These are phyloP conservation scores for Phytophthora tubulina DNA, from an alignment of 352 stramenopile genomes.

Conservation along the genomic window DNA sequence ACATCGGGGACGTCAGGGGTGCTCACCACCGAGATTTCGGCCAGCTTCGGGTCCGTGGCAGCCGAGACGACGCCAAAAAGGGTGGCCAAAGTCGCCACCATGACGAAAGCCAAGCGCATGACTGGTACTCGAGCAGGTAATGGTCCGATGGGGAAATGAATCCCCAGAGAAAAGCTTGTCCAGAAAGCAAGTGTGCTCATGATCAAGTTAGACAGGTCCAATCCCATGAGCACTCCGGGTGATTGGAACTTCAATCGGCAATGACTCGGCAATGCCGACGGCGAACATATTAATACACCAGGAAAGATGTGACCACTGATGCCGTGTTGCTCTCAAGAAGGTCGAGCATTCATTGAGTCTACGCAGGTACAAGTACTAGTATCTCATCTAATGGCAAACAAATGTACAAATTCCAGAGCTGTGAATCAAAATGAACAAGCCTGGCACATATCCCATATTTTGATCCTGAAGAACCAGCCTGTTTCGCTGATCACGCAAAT, in stretches of 20 bases:
- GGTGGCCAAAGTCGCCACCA: constrained; percentile 12
- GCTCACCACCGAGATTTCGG: background rate
- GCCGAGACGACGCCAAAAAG: constrained; percentile 12
- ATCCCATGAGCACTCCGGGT: background rate
- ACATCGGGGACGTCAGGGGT: background rate
- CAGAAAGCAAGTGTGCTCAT: background rate
- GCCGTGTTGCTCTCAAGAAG: no score
- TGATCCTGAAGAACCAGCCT: no score
- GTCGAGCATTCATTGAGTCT: no score
- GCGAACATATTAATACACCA: background rate
- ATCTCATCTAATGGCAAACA: no score
- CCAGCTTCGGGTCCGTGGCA: constrained; percentile 1
- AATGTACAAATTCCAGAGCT: no score
- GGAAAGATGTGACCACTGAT: no score
- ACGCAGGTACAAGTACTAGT: no score
- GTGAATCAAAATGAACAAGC: no score
- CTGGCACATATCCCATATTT: no score
- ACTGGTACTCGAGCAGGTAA: background rate
- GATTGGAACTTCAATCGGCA: background rate
- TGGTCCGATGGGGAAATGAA: constrained; percentile 18
- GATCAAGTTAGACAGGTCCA: background rate
- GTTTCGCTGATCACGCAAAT: no score
- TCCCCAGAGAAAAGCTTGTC: background rate
- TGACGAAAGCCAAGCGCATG: constrained; percentile 26
- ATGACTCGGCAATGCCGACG: background rate